phyloP scores from a whole-genome alignment of 2,329 filamentous ascomycete species.

The Talaromyces sp. region DNA sequence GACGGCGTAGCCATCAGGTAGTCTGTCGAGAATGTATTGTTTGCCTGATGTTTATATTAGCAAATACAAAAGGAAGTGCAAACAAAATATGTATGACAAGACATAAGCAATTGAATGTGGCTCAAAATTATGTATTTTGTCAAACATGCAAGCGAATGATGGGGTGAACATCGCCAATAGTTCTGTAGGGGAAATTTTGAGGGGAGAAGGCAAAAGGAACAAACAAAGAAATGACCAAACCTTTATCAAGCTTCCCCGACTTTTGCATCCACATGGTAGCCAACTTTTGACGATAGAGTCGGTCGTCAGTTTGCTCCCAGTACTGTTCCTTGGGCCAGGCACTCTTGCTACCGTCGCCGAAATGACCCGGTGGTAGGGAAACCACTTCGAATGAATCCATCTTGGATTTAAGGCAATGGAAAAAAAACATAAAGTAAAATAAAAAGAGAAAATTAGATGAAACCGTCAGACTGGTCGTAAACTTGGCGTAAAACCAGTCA shows the following conservation, averaged over 20 bases:
- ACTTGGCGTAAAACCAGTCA: not conserved
- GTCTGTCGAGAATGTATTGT: conserved; percentile 46
- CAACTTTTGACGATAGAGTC: conserved; percentile 43
- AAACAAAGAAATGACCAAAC: conserved; percentile 20
- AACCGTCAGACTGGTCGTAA: not conserved
- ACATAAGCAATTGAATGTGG: not conserved
- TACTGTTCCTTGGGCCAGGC: conserved; percentile 32
- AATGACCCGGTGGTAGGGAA: conserved; percentile 23
- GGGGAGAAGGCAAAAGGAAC: not conserved
- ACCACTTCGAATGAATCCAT: conserved; percentile 14
- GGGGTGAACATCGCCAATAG: not conserved
- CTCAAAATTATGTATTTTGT: not conserved
- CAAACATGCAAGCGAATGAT: not conserved
- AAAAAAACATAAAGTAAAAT: not conserved
- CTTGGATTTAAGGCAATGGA: not conserved
- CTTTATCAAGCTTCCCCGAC: conserved; percentile 31
- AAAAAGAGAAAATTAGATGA: not conserved
- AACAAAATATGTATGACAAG: not conserved
- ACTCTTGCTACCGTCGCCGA: conserved; percentile 33
- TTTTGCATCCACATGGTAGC: conserved; percentile 45
- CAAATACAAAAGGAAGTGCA: not conserved
- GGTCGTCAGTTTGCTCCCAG: conserved; percentile 35
- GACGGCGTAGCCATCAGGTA: conserved; percentile 52
- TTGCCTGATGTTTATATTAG: conserved; percentile 25
- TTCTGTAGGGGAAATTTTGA: not conserved